Evolutionary conservation across 495 filamentous ascomycete species (phyloP).

Genomic region (Bacidia gigantensis): DNA sequence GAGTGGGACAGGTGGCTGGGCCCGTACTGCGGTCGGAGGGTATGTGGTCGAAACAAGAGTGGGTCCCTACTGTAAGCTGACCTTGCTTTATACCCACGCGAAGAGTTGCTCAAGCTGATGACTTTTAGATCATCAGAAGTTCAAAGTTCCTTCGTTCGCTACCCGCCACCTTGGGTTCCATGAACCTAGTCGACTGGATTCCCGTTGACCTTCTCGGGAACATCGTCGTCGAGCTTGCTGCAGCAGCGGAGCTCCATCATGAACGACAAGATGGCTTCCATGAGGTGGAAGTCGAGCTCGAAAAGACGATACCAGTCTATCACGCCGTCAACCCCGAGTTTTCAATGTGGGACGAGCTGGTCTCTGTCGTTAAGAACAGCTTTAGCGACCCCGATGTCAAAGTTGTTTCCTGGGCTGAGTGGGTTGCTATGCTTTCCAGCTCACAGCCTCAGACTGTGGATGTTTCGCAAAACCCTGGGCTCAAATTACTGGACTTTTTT

Average conservation of each 20-base stretch:
- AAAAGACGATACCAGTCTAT: not conserved
- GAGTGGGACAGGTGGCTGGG: too few species aligned
- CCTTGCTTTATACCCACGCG: too few species aligned
- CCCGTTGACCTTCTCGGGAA: conserved; percentile 32
- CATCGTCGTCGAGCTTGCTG: conserved; percentile 25
- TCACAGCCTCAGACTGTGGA: too few species aligned
- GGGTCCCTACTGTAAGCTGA: too few species aligned
- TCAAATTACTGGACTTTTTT: too few species aligned
- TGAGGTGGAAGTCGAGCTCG: not conserved
- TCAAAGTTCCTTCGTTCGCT: conserved; percentile 30
- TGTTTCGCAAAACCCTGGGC: too few species aligned
- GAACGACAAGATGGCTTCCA: not conserved
- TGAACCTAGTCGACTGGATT: conserved; percentile 26
- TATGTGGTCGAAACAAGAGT: too few species aligned
- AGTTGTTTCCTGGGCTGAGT: not conserved
- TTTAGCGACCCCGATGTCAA: too few species aligned
- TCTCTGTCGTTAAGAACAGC: not conserved
- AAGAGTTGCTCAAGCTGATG: too few species aligned
- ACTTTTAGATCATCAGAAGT: conserved; percentile 23
- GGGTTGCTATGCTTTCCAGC: not conserved
- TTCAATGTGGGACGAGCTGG: not conserved
- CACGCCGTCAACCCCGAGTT: not conserved
- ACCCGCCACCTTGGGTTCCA: conserved; percentile 24
- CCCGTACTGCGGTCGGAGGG: too few species aligned
- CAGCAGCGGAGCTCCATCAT: conserved; percentile 4